Evolutionary conservation across 805 yeast genomes (phyloP), one percentile per base, ranked within the genome.

Genomic region (Starmerella gropengiesseri): DNA sequence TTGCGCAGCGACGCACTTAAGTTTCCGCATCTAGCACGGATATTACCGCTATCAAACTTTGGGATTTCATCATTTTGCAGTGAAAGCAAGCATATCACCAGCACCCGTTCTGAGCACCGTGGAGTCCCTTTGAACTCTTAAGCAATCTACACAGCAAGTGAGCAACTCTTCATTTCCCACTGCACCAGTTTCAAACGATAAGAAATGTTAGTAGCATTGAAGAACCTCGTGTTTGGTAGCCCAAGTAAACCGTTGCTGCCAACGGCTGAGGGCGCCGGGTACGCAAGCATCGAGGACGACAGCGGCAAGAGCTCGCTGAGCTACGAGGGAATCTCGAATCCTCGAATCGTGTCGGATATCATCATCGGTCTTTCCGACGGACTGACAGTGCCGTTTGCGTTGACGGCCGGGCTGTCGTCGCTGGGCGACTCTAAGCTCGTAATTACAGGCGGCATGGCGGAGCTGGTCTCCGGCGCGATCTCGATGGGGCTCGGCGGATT

Each of bases 401-500:
- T 91, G 53, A 91, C 97, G 1, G 97, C 98, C 0, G 98, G 97
- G 37, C 71, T 89, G 43, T 81, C 94, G 1, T 79, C 93, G 1
- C 71, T 89, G 41, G 98, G 98, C 41, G 82, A 84, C 60, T 68
- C 95, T 14, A 81, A 75, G 60, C 72, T 89, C 50, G 98, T 89
- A 40, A 86, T 89, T 48, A 86, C 97, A 21, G 98, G 97, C 70
- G 98, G 97, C 19, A 75, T 89, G 73, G 97, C 97, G 8, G 98
- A 89, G 67, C 74, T 89, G 53, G 93, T 89, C 3, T 82, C 95
- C 5, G 98, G 98, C 37, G 94, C 97, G 34, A 87, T 89, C 41
- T 81, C 94, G 22, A 89, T 89, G 98, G 97, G 98, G 7, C 74
- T 89, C 43, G 98, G 98, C 45, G 98, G 98, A 23, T 89, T 75